Base-by-base conservation (phyloP, 2,329 filamentous ascomycete species). In the Stenocarpella maydis region DNA sequence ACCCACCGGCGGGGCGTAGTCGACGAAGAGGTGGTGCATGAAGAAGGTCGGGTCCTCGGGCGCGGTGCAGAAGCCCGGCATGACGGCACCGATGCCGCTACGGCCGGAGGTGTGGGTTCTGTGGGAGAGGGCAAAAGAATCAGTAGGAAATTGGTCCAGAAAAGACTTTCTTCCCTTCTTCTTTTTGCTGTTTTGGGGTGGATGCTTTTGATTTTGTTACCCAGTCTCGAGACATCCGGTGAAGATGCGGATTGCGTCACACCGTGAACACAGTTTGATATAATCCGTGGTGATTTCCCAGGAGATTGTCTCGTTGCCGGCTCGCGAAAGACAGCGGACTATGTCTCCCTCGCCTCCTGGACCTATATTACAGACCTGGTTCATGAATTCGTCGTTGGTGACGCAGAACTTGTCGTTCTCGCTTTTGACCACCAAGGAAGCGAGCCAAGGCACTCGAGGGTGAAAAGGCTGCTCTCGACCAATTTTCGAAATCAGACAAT, bases 1-100 rank as follows among this genome's bases (percentile, higher is more conserved):
- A 69, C 10, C 61, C 61, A n/a, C 41, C 61, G 19, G 67, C 49
- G 14, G 66, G 8, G 43, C 31, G 24, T 60, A 43, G 37, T 69
- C 61, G 21, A 66, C 37, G 24, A 66, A 66, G 26, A 60, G 37
- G 17, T 69, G 67, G 34, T 69, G 61, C 67, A 66, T 69, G 43
- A 60, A 69, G 15, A 66, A 66, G 53, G 28, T 28, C 4, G 67
- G 61, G 53, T 69, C 67, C 21, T 55, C 55, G 26, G 61, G 37
- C 4, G 52, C 65, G 28, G 61, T 34, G 2, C 21, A 66, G 10
- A 66, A 52, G 19, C 61, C 61, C 17, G 52, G 12, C 67, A 69
- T 69, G 9, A 69, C 67, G 17, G 67, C 37, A 2, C 67, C 67
- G 24, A 66, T 61, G 24, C 52, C 67, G 21, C 66, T 69, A 37